phyloP scores from a whole-genome alignment of 768 basidiomycete genomes.

The Cytidiella melzeri region DNA sequence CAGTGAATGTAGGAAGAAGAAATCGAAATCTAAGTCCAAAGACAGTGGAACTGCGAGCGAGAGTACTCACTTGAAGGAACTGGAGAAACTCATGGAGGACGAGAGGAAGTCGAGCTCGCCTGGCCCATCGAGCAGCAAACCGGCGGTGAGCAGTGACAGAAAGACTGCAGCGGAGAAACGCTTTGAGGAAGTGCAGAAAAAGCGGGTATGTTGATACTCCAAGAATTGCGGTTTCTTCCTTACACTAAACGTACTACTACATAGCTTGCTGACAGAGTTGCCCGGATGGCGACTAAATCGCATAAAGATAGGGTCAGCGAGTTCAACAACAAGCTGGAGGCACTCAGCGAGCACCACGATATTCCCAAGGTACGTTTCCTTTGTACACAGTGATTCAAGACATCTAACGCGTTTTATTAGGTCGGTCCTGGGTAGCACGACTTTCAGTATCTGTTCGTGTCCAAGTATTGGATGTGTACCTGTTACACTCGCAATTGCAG shows the following conservation, averaged over 20 bases:
- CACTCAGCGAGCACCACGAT: conserved; percentile 89
- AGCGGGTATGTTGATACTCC: conserved; percentile 49
- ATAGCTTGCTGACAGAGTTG: conserved; percentile 70
- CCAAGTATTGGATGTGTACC: neutral
- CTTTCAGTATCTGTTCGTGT: conserved; percentile 1
- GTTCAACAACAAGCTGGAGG: conserved; percentile 82
- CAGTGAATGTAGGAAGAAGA: conserved; percentile 64
- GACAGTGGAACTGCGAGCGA: conserved; percentile 33
- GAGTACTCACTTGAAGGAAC: conserved; percentile 42
- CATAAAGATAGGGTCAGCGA: conserved; percentile 93
- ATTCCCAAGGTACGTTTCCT: conserved; percentile 70
- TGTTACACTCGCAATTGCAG: neutral
- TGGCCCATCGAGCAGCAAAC: conserved; percentile 47
- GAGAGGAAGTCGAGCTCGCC: conserved; percentile 36
- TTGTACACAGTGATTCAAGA: conserved; percentile 13
- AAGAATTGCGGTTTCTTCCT: neutral
- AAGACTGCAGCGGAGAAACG: conserved; percentile 86
- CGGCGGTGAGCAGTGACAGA: conserved; percentile 41
- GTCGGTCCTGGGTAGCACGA: conserved; percentile 77
- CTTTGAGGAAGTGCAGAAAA: conserved; percentile 83
- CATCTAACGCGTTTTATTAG: conserved; percentile 30
- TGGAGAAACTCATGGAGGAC: conserved; percentile 38
- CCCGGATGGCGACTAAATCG: conserved; percentile 73
- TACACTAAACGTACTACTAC: too few relatives aligned
- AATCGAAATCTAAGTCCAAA: conserved; percentile 52